Evolutionary conservation across 208 protist species (phyloP).

Genomic region (Acanthamoeba castellanii): DNA sequence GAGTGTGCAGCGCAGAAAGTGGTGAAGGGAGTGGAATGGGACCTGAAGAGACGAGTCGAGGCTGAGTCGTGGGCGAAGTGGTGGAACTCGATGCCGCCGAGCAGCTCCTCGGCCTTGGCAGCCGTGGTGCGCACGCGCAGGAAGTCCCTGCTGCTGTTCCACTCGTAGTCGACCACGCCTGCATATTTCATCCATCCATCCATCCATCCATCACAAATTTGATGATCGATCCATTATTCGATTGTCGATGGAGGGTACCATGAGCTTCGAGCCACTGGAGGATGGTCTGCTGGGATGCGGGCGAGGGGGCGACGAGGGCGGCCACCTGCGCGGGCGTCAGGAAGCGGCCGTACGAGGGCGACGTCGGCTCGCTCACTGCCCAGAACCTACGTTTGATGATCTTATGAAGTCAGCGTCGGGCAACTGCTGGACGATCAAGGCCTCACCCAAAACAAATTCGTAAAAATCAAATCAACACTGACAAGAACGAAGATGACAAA

Average conservation of each 20-base stretch:
- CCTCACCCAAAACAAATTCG: background rate
- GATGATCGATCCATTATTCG: no score
- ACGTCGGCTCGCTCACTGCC: constrained; percentile 53
- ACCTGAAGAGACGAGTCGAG: constrained; percentile 15
- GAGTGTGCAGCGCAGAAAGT: background rate
- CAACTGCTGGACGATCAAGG: no score
- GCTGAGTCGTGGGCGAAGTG: background rate
- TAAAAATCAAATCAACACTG: background rate
- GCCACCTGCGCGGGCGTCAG: background rate
- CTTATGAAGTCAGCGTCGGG: background rate
- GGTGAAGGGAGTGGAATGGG: background rate
- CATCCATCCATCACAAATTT: background rate
- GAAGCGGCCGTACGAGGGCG: constrained; percentile 55
- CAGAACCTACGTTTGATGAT: constrained; percentile 33
- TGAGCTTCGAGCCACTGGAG: constrained; percentile 26
- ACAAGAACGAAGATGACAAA: background rate
- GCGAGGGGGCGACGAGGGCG: constrained; percentile 4
- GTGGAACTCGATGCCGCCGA: constrained; percentile 42
- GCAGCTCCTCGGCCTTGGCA: background rate
- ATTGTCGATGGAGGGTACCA: background rate
- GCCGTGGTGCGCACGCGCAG: constrained; percentile 37
- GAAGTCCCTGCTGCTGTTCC: constrained; percentile 52
- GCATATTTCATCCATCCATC: background rate
- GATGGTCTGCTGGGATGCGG: background rate
- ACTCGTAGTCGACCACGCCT: background rate